phyloP scores from a whole-genome alignment of 495 filamentous ascomycete species.

The Venustampulla echinocandica region DNA sequence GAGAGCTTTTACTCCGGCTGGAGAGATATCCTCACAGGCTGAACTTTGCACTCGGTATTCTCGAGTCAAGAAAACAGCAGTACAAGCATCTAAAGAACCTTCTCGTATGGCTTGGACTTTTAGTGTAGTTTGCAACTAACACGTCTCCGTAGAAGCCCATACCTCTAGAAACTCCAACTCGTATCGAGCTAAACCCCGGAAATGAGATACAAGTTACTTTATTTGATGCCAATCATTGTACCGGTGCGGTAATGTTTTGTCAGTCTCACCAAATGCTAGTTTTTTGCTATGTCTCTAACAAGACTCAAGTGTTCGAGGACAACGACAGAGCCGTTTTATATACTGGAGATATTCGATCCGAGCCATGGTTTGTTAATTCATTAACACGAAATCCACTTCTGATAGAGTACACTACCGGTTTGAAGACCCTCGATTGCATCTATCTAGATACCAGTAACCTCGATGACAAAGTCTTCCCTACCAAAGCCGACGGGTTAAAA shows the following conservation, averaged over 20 bases:
- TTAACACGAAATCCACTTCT: constrained; percentile 63
- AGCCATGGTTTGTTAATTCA: constrained; percentile 44
- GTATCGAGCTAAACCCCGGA: constrained; percentile 62
- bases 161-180: constrained; percentile 72
- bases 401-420: constrained; percentile 62
- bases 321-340: constrained; percentile 71
- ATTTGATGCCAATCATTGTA: constrained; percentile 87
- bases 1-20: constrained; percentile 65
- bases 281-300: background rate
- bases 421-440: constrained; percentile 62
- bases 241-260: constrained; percentile 86
- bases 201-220: constrained; percentile 69
- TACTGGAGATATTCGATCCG: constrained; percentile 84
- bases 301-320: constrained; percentile 60
- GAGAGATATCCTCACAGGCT: constrained; percentile 71
- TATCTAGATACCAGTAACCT: constrained; percentile 86
- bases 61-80: constrained; percentile 58
- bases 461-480: constrained; percentile 34
- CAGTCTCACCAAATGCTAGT: background rate
- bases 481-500: constrained; percentile 62
- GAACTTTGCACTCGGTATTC: constrained; percentile 68
- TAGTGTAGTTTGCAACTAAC: background rate
- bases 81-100: constrained; percentile 70
- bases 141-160: constrained; percentile 55
- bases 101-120: constrained; percentile 32